phyloP scores from a whole-genome alignment of 2,329 filamentous ascomycete species.

The Colletotrichum lentis region DNA sequence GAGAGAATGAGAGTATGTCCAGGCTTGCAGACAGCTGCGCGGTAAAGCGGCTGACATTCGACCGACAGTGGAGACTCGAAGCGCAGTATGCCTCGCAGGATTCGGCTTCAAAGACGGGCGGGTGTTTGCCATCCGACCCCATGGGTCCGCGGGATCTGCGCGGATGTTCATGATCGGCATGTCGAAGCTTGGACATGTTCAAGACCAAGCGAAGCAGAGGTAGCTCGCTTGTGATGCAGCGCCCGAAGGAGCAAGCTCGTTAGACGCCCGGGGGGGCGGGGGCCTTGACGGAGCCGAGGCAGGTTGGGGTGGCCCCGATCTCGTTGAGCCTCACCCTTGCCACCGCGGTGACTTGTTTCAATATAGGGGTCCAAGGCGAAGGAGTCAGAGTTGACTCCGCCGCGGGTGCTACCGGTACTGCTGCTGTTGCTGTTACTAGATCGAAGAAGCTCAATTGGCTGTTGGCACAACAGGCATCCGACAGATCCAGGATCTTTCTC shows the following conservation, averaged over 20 bases:
- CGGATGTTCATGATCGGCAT: conserved; percentile 19
- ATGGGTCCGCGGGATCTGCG: not conserved
- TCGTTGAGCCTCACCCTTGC: conserved; percentile 32
- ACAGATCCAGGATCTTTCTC: not conserved
- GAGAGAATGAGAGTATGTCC: not conserved
- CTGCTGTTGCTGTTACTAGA: conserved; percentile 7
- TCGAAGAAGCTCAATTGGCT: not conserved
- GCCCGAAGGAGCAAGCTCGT: conserved; percentile 7
- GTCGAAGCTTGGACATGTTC: conserved; percentile 2
- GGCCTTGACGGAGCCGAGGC: conserved; percentile 21
- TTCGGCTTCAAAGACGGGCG: conserved; percentile 16
- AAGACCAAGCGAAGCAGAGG: not conserved
- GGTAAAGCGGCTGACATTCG: conserved; percentile 25
- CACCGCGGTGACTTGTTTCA: conserved; percentile 22
- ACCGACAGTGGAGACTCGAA: not conserved
- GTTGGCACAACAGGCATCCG: not conserved
- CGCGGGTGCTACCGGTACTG: not conserved
- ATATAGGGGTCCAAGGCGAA: not conserved
- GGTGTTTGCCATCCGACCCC: not conserved
- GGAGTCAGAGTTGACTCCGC: conserved; percentile 19
- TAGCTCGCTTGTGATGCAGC: not conserved
- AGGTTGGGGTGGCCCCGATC: conserved; percentile 9
- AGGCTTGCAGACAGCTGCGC: conserved; percentile 4
- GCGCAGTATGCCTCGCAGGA: conserved; percentile 34
- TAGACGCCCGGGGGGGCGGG: conserved; percentile 21